phyloP scores from a whole-genome alignment of 2,329 filamentous ascomycete genomes.

The Stagonosporopsis rhizophila region DNA sequence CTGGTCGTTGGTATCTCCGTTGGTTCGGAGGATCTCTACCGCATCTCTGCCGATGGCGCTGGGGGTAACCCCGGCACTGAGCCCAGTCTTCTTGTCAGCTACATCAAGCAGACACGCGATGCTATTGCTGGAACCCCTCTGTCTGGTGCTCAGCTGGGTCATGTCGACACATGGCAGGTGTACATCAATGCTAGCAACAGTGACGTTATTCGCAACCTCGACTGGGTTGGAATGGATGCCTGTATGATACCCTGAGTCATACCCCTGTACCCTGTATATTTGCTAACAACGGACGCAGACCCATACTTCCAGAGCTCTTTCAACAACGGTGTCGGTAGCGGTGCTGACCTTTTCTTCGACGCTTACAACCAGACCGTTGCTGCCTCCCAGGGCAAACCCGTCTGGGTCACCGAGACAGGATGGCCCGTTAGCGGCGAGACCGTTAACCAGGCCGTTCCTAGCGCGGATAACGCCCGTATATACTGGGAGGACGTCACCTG shows the following conservation, averaged over 20 bases:
- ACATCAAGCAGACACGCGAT: conserved; percentile 72
- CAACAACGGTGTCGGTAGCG: conserved; percentile 64
- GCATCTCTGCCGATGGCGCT: conserved; percentile 69
- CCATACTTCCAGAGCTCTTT: conserved; percentile 78
- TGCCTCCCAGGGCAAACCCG: conserved; percentile 69
- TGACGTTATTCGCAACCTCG: conserved; percentile 71
- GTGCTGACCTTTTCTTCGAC: conserved; percentile 70
- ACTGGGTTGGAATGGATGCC: conserved; percentile 84
- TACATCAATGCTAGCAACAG: conserved; percentile 74
- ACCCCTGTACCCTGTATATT: too few species aligned
- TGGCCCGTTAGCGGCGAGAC: conserved; percentile 77
- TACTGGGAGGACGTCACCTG: conserved; percentile 85
- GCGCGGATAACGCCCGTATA: conserved; percentile 71
- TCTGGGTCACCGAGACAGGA: conserved; percentile 89
- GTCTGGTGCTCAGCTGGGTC: conserved; percentile 69
- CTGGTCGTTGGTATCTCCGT: conserved; percentile 83
- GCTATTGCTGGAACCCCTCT: conserved; percentile 69
- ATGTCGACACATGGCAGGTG: conserved; percentile 81
- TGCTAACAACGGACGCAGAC: conserved; percentile 8
- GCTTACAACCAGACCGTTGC: conserved; percentile 67
- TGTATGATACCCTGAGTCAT: not conserved
- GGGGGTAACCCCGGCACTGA: conserved; percentile 68
- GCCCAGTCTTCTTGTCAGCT: conserved; percentile 68
- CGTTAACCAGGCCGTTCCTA: conserved; percentile 67
- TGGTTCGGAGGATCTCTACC: conserved; percentile 77